These are phyloP conservation scores for Eimeria praecox DNA, from an alignment of 169 alveolate species.

Conservation along the genomic window DNA sequence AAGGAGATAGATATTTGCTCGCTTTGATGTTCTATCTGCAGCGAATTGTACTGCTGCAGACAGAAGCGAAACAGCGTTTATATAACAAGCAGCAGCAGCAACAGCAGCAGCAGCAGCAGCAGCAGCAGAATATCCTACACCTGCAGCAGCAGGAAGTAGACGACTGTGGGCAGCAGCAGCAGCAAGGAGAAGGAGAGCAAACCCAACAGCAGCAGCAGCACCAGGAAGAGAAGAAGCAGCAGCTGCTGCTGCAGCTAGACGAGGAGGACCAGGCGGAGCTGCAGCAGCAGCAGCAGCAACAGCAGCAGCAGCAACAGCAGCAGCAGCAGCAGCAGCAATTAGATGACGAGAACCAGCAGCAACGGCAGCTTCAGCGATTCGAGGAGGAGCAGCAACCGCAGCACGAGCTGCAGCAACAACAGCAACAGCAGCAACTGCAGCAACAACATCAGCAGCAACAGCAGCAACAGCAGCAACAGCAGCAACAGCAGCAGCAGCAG, in stretches of 20 bases:
- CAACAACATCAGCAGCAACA: slow-evolving; percentile 18
- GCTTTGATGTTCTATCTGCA: slow-evolving; percentile 6
- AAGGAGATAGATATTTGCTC: slow-evolving; percentile 2
- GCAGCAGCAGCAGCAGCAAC: not conserved
- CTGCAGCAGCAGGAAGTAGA: not conserved
- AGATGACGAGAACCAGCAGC: not conserved
- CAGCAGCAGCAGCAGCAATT: not conserved
- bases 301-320: not conserved
- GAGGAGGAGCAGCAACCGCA: not conserved
- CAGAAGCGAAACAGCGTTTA: slow-evolving; percentile 13
- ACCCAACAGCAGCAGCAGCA: not conserved
- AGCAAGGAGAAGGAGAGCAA: not conserved
- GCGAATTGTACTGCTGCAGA: slow-evolving; percentile 34
- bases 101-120: slow-evolving; percentile 32
- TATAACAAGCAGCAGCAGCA: not conserved
- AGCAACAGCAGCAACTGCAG: slow-evolving; percentile 3
- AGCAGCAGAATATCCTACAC: not conserved
- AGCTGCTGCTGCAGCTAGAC: not conserved
- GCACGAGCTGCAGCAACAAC: slow-evolving; percentile 1
- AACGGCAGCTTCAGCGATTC: not conserved
- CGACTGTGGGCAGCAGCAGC: not conserved
- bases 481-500: slow-evolving; percentile 30
- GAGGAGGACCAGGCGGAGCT: not conserved
- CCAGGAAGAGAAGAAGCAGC: not conserved
- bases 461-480: slow-evolving; percentile 24